phyloP scores from a whole-genome alignment of 768 basidiomycete genomes.

The Sistotremastrum niveocremeum region DNA sequence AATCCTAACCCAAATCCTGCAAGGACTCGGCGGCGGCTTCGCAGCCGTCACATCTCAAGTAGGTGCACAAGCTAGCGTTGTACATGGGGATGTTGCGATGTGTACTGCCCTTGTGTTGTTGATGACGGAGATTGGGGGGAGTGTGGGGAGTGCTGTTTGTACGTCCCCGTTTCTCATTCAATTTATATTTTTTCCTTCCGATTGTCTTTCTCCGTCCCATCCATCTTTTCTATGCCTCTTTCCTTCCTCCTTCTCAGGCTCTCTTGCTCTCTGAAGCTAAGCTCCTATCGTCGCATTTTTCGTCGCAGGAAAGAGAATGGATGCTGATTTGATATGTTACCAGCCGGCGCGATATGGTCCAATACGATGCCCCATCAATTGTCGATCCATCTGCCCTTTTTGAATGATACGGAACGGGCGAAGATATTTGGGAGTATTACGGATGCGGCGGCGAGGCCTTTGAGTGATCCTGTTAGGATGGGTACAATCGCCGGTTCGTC shows the following conservation, averaged over 20 bases:
- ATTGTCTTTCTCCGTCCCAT: neutral
- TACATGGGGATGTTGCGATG: slow-evolving; percentile 52
- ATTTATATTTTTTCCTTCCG: neutral
- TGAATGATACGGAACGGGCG: slow-evolving; percentile 28
- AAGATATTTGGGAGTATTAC: slow-evolving; percentile 44
- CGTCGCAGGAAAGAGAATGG: neutral
- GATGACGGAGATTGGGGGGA: slow-evolving; percentile 54
- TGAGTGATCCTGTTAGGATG: slow-evolving; percentile 44
- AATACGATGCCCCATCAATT: slow-evolving; percentile 53
- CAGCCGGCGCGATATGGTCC: slow-evolving; percentile 55
- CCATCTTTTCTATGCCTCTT: neutral
- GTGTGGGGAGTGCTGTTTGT: slow-evolving; percentile 52
- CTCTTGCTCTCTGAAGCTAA: neutral
- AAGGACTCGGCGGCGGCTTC: slow-evolving; percentile 64
- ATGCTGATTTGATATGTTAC: neutral
- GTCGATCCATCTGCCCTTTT: slow-evolving; percentile 36
- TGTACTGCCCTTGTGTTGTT: slow-evolving; percentile 56
- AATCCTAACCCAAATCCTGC: slow-evolving; percentile 55
- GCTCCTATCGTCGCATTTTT: neutral
- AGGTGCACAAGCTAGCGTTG: slow-evolving; percentile 51
- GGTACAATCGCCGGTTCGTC: slow-evolving; percentile 45
- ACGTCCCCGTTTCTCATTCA: slow-evolving; percentile 10
- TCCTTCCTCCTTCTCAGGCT: neutral
- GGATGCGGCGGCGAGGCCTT: slow-evolving; percentile 31
- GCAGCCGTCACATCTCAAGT: slow-evolving; percentile 44